Percentiles rank a stretch among this genome's conserved stretches.
Conservation (phyloP, 2,329 filamentous ascomycete genomes). For the Pyrenochaeta sp. region DNA sequence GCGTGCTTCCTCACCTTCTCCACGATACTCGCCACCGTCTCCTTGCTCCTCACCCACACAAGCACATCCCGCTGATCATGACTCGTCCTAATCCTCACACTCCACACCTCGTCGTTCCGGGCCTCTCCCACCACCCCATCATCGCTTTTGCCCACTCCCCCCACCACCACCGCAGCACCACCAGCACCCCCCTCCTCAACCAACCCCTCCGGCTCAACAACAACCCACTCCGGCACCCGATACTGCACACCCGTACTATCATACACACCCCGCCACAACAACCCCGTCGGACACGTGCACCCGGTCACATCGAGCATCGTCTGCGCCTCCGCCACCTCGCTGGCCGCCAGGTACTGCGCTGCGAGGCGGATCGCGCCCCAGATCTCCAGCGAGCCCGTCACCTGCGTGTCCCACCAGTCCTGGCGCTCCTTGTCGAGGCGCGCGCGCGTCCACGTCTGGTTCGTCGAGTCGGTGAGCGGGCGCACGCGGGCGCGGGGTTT, state of each 20-base stretch:
- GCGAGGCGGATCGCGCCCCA: constrained; percentile 79
- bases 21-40: constrained; percentile 70
- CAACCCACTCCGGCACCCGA: constrained; percentile 55
- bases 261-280: constrained; percentile 52
- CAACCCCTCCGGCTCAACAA: constrained; percentile 53
- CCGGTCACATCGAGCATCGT: constrained; percentile 80
- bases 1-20: constrained; percentile 69
- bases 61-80: constrained; percentile 48
- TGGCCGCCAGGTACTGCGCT: constrained; percentile 70
- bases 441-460: constrained; percentile 59
- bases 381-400: constrained; percentile 77
- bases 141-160: too few species aligned
- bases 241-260: constrained; percentile 55
- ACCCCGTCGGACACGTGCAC: constrained; percentile 54
- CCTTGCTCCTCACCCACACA: constrained; percentile 42
- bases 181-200: constrained; percentile 34
- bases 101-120: constrained; percentile 26
- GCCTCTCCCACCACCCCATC: too few species aligned
- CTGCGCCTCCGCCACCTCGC: constrained; percentile 67
- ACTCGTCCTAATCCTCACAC: constrained; percentile 47
- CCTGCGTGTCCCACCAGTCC: constrained; percentile 91
- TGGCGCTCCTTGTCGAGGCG: constrained; percentile 74
- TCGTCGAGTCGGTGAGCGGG: constrained; percentile 28
- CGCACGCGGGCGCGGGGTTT: constrained; percentile 23
- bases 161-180: constrained; percentile 11